Percentiles rank a stretch among this genome's conserved stretches.
phyloP scores from a whole-genome alignment of 2,329 filamentous ascomycete genomes.

The Colletotrichum sojae region DNA sequence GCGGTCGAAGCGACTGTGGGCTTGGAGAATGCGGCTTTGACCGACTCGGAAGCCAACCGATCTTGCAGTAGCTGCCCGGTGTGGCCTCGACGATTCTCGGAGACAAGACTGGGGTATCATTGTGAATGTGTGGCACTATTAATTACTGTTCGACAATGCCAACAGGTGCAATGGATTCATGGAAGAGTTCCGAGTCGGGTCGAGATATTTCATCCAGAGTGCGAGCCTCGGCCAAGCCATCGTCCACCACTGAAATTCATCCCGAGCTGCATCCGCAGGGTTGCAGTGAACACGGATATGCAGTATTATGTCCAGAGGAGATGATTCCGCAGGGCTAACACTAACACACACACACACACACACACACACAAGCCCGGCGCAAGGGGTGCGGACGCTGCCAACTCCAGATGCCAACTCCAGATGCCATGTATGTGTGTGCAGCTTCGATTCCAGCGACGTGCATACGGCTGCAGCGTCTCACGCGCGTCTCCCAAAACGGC shows the following conservation, averaged over 20 bases:
- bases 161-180: too few relatives aligned
- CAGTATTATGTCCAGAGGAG: conserved; percentile 7
- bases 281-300: conserved; percentile 24
- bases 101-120: background rate
- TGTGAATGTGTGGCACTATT: background rate
- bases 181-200: too few relatives aligned
- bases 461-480: conserved; percentile 31
- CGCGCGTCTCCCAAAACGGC: conserved; percentile 27
- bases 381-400: conserved; percentile 10
- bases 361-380: too few relatives aligned
- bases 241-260: conserved; percentile 6
- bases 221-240: background rate
- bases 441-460: conserved; percentile 21
- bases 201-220: background rate
- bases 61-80: background rate
- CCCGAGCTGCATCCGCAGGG: conserved; percentile 19
- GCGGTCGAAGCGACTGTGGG: background rate
- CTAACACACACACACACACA: too few relatives aligned
- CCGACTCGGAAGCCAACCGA: conserved; percentile 7
- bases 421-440: background rate
- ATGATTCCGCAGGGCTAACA: too few relatives aligned
- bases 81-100: background rate
- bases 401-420: conserved; percentile 25
- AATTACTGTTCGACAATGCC: too few relatives aligned
- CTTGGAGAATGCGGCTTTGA: background rate